Base-by-base conservation (phyloP, 2,329 filamentous ascomycete genomes). In the Alternaria metachromatica region DNA sequence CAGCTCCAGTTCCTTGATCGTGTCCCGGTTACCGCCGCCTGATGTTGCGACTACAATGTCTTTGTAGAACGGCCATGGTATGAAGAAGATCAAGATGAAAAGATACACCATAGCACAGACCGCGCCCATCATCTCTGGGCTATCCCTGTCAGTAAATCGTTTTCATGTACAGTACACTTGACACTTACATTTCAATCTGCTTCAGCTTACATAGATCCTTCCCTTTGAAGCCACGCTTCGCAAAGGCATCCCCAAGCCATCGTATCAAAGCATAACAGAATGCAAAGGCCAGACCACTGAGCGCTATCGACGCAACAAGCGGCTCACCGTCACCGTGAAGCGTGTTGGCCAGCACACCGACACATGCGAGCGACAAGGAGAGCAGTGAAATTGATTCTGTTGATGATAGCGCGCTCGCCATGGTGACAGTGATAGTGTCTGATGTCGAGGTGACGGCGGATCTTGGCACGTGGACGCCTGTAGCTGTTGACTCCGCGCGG, bases 1-100 rank as follows among this genome's bases (percentile, higher is more conserved):
- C 67, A 92, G 85, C 68, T 91, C 87, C 48, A 89, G 83, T 76
- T 92, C 88, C 72, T 93, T 81, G 12, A 96, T 91, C 6, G 96
- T 89, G 82, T 97, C 95, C 68, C 92, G 87, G 80, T 97, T 97
- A 53, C 94, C 94, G 67, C 94, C 94, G 67, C 94, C 96, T 69
- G 93, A 97, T 20, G 96, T 98, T 43, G 94, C 94, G 15, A 93
- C 92, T 25, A 97, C 94, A 70, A 99, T 96, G 78, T 98, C 95
- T 82, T 97, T 97, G 85, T 97, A 98, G 80, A 99, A 98, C 1
- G 94, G 92, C 81, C 97, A 97, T 0, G 96, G 96, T 62, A 98
- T 94, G 80, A 99, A 99, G 66, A 93, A 84, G 70, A 98, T 96
- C 70, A 98, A 87, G 54, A 90, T 87, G 69, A 99, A 86, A 46